Percentiles rank a stretch among this genome's conserved stretches.
Evolutionary conservation across 129 eudicot genomes (phyloP).

Genomic region (carrot (Daucus carota)): DH1_v3.0 NC_030382.2:44336001-44336500

Average conservation of each 20-base stretch:
- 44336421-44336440: not conserved
- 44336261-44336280: slow-evolving; percentile 22
- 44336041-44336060: slow-evolving; percentile 17
- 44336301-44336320: slow-evolving; percentile 20
- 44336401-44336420: not conserved
- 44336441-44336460: not conserved
- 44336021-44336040: not conserved
- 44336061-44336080: slow-evolving; percentile 17
- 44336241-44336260: slow-evolving; percentile 15
- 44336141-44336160: no score
- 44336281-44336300: slow-evolving; percentile 13
- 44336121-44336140: not conserved
- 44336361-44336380: not conserved
- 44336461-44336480: not conserved
- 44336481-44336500: not conserved
- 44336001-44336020: slow-evolving; percentile 22
- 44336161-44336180: not conserved
- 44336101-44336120: slow-evolving; percentile 21
- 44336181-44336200: not conserved
- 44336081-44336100: slow-evolving; percentile 18
- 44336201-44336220: not conserved
- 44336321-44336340: slow-evolving; percentile 16
- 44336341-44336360: slow-evolving; percentile 6
- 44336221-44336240: slow-evolving; percentile 21
- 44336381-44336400: slow-evolving; percentile 2